Percentiles rank a stretch among this genome's conserved stretches.
phyloP scores from a whole-genome alignment of 495 filamentous ascomycete genomes.

The Aspergillus hancockii region DNA sequence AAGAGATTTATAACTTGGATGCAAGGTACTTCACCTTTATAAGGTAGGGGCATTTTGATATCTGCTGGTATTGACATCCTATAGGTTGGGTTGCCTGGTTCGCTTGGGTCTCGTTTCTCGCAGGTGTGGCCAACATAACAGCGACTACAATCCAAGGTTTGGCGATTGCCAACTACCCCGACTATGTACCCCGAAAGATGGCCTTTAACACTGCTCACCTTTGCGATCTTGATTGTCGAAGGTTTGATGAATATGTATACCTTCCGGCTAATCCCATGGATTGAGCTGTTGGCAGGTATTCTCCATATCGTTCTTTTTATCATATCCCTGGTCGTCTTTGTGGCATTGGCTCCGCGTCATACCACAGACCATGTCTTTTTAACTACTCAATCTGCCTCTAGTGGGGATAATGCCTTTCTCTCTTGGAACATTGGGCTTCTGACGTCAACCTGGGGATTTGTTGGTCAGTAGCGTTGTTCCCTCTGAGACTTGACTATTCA shows the following conservation, averaged over 20 bases:
- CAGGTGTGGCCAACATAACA: no score
- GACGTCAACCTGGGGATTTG: constrained; percentile 30
- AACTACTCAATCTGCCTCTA: constrained; percentile 30
- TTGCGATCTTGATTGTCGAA: constrained; percentile 19
- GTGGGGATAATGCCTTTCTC: constrained; percentile 31
- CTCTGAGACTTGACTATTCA: not conserved
- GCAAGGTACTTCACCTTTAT: no score
- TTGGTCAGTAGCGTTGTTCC: constrained; percentile 16
- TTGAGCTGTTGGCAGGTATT: constrained; percentile 37
- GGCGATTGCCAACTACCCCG: constrained; percentile 38
- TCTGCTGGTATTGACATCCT: no score
- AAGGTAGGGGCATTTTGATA: no score
- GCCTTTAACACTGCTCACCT: constrained; percentile 23
- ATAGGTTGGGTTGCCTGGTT: no score
- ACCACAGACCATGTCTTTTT: constrained; percentile 19
- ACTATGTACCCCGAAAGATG: constrained; percentile 21
- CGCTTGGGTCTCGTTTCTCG: no score
- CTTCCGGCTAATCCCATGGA: constrained; percentile 29
- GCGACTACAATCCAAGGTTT: no score
- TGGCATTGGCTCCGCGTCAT: constrained; percentile 14
- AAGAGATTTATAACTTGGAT: no score
- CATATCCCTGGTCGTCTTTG: constrained; percentile 29
- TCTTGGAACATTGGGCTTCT: constrained; percentile 39
- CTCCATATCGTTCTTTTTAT: constrained; percentile 38
- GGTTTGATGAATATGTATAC: constrained; percentile 24